A percentile compares a stretch with the other conserved stretches of the same genome.
Evolutionary conservation across 2,329 filamentous ascomycete genomes (phyloP).

Genomic region (Diplodia mutila): DNA sequence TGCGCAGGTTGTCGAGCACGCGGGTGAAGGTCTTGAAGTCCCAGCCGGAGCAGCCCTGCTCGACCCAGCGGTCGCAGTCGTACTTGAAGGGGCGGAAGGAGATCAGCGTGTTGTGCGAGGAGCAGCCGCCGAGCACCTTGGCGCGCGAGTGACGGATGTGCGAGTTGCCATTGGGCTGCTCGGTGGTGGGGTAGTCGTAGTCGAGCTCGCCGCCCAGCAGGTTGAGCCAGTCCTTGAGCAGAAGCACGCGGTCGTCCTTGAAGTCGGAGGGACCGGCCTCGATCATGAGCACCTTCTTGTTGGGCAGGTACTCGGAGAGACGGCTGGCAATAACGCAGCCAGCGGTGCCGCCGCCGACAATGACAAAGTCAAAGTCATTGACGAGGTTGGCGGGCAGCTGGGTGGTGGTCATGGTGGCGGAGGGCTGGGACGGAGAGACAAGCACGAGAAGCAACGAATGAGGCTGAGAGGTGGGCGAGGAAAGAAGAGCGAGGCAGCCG

Average conservation of each 20-base stretch:
- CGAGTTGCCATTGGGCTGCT: conserved; percentile 90
- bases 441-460: conserved; percentile 10
- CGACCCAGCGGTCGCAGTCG: conserved; percentile 83
- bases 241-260: conserved; percentile 82
- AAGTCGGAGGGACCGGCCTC: conserved; percentile 90
- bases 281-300: conserved; percentile 79
- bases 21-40: conserved; percentile 83
- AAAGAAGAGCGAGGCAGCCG: conserved; percentile 24
- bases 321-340: conserved; percentile 83
- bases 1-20: conserved; percentile 79
- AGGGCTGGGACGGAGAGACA: not conserved
- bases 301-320: conserved; percentile 79
- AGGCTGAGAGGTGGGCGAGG: conserved; percentile 7
- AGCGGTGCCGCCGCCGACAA: conserved; percentile 83
- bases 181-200: conserved; percentile 87
- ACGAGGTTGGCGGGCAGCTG: conserved; percentile 66
- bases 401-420: conserved; percentile 64
- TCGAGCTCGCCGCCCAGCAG: conserved; percentile 84
- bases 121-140: conserved; percentile 90
- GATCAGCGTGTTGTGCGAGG: conserved; percentile 91
- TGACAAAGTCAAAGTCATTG: conserved; percentile 78
- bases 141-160: conserved; percentile 90
- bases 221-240: conserved; percentile 84
- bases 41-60: conserved; percentile 82
- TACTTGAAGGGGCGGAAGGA: conserved; percentile 91